Conservation (phyloP, 2,329 filamentous ascomycete species). For the Chrysoporthe cubensis region DNA sequence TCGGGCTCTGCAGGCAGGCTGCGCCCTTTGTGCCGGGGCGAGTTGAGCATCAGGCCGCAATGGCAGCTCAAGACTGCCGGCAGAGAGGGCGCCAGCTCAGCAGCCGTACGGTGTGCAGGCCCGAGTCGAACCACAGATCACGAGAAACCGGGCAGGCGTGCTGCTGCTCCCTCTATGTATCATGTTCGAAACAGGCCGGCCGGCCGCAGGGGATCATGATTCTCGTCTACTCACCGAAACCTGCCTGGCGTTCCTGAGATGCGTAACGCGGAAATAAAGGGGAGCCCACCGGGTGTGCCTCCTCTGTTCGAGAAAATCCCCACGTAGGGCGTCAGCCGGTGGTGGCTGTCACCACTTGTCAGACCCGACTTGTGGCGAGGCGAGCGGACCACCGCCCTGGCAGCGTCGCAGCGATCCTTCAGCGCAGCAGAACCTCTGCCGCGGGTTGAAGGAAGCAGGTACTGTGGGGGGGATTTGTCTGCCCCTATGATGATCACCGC, state of each 20-base stretch:
- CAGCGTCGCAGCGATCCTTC: constrained; percentile 6
- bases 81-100: not conserved
- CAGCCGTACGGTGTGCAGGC: constrained; percentile 1
- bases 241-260: not conserved
- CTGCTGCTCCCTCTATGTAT: constrained; percentile 7
- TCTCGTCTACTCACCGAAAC: constrained; percentile 10
- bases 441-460: constrained; percentile 11
- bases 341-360: constrained; percentile 4
- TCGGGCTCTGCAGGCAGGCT: too few species aligned
- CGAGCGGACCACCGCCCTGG: constrained; percentile 9
- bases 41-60: too few species aligned
- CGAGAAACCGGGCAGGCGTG: not conserved
- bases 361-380: constrained; percentile 9
- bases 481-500: constrained; percentile 7
- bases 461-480: constrained; percentile 12
- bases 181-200: constrained; percentile 16
- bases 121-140: constrained; percentile 1
- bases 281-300: not conserved
- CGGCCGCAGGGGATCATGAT: constrained; percentile 14
- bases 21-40: too few species aligned
- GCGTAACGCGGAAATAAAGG: constrained; percentile 12
- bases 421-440: constrained; percentile 3
- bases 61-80: not conserved
- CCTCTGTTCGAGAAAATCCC: not conserved
- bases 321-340: constrained; percentile 3